Conservation (phyloP, 176 grass and related monocot species). For the Alopecurus myosuroides region DNA sequence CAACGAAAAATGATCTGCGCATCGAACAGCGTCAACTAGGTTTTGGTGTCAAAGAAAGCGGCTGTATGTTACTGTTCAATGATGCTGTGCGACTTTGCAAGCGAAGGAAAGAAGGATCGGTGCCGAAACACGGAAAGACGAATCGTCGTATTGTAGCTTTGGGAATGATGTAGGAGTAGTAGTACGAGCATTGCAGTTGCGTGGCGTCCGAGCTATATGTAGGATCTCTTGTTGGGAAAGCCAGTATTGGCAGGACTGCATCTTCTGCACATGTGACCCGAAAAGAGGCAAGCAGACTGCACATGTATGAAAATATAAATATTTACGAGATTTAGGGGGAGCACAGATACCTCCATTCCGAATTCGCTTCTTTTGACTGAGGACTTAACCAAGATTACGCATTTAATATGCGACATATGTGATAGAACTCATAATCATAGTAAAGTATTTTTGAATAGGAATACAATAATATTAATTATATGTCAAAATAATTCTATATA, state of each 20-base stretch:
- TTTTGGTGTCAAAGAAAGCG: not conserved
- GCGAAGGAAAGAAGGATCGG: not conserved
- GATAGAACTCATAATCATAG: no score
- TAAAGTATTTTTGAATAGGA: no score
- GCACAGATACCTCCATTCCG: no score
- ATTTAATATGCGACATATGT: no score
- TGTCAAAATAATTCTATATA: no score
- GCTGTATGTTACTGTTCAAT: not conserved
- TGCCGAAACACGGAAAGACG: not conserved
- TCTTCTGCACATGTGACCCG: not conserved
- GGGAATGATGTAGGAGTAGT: not conserved
- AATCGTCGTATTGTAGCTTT: conserved; percentile 5
- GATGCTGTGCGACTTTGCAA: conserved; percentile 6
- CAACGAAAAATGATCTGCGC: not conserved
- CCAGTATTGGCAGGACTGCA: not conserved
- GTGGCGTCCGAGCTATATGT: not conserved
- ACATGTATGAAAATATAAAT: not conserved
- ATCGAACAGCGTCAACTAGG: not conserved
- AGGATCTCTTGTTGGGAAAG: not conserved
- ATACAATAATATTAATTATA: no score
- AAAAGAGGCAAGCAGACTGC: not conserved
- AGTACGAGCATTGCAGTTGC: not conserved
- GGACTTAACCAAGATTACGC: no score
- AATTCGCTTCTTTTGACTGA: no score
- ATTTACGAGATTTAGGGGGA: no score